Evolutionary conservation across 1,284 basidiomycete genomes (phyloP), one percentile per base, ranked within the genome.

Genomic region (Moniliella sp.): DNA sequence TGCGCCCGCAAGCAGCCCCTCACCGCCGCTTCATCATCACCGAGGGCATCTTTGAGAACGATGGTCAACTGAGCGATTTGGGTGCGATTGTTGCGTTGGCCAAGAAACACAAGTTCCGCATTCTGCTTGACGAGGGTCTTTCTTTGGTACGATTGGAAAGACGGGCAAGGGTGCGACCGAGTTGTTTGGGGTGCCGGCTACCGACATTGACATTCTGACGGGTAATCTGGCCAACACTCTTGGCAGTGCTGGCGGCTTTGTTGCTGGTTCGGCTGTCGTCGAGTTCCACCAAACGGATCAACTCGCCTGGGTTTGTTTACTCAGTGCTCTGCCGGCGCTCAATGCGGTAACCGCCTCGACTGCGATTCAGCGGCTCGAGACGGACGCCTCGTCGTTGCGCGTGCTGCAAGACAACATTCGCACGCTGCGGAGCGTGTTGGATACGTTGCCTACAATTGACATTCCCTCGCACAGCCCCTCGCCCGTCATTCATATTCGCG

Each of bases 141-240:
- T 84, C 2, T 84, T 97, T 51, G 88, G 88, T 23, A 74, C 77
- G 29, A 72, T 97, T 17, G 88, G 91, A 26, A 68, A 78, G 31
- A 91, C 84, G 25, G 91, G 88, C 27, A 76, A 84, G 35, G 88
- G 88, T 26, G 64, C 94, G 28, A 93, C 91, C 0, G 91, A 99
- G 57, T 65, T 88, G 25, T 91, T 78, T 62, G 81, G 81, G 40
- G 75, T 93, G 32, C 76, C 83, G 0, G 64, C 67, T 0, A 49
- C 57, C 13, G 67, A 67, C 5, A 63, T 71, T 25, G 69, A 71
- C 47, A 68, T 71, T 23, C n/a, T 71, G 14, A 57, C 67, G 10
- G 91, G 86, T 3, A 86, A 81, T 17, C 72, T 84, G 46, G 78
- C 86, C 0, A 82, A 72, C n/a, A 76, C 78, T 11, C 71, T 97